Evolutionary conservation across 2,329 filamentous ascomycete species (phyloP), one percentile per base, ranked within the genome.

Genomic region (Escovopsis weberi): DNA sequence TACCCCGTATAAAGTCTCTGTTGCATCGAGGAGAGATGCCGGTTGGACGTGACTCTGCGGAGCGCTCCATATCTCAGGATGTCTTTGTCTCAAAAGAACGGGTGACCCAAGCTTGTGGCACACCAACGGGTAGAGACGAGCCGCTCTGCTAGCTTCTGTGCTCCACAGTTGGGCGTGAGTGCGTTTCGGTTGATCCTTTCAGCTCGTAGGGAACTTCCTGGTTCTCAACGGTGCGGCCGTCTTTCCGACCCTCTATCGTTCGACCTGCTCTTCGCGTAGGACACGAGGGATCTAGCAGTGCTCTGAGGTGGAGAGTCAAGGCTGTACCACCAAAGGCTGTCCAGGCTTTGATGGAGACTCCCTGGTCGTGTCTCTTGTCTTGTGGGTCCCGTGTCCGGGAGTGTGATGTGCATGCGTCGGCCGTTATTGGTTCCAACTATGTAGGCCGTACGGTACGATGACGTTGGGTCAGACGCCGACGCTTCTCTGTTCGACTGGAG

Each of bases 91-190:
- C 26, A 19, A n/a, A 37, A 34, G 26, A 39, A 39, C 26, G 37
- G 42, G 44, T 35, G 36, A 40, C 37, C 39, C 33, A 44, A 41
- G 33, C 36, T 37, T 42, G 44, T 39, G 44, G 42, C 35, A 42
- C 44, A 44, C 33, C 44, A 43, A 39, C 44, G 44, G 44, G 44
- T 43, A 46, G 42, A 46, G 42, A 46, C 44, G 44, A 46, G 44
- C 44, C 44, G 44, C 43, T 37, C 37, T 34, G 39, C 35, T 36
- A 36, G 36, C 30, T 19, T 35, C 23, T 37, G 43, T 51, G 48
- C 51, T 57, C 58, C 58, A 60, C 58, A 60, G 50, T 60, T 60
- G 53, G 58, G 58, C 58, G 48, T 58, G 55, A 54, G 52, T 60
- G 58, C 58, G 59, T 60, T 44, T 46, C 23, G 28, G 34, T 33